Conservation (phyloP, 2,329 filamentous ascomycete genomes). For the Tolypocladium cylindrosporum region DNA sequence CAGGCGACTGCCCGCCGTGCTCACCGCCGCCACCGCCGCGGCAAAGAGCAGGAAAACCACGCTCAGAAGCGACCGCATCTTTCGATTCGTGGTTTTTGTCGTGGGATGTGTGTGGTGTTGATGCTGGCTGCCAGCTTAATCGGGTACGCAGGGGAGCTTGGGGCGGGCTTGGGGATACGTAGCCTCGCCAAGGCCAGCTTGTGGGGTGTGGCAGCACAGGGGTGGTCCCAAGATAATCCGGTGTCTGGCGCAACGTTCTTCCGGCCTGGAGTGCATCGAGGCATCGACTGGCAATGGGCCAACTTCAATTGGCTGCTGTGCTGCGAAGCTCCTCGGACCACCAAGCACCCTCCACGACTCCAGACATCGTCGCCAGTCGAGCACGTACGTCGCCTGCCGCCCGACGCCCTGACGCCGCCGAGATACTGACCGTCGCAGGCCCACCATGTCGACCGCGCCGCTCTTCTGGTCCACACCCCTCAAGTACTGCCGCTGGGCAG, state of each 20-base stretch:
- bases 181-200: slow-evolving; percentile 2
- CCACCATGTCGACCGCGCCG: slow-evolving; percentile 48
- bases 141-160: background rate
- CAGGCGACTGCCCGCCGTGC: slow-evolving; percentile 68
- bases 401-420: background rate
- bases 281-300: background rate
- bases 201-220: background rate
- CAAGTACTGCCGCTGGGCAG: slow-evolving; percentile 79
- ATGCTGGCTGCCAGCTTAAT: background rate
- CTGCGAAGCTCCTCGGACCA: background rate
- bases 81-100: slow-evolving; percentile 3
- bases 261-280: background rate
- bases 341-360: background rate
- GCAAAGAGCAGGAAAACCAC: slow-evolving; percentile 58
- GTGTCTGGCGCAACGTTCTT: background rate
- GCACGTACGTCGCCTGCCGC: background rate
- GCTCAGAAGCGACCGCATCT: slow-evolving; percentile 67
- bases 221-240: background rate
- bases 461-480: slow-evolving; percentile 82
- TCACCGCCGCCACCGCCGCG: slow-evolving; percentile 63
- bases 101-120: background rate
- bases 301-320: background rate
- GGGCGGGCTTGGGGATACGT: slow-evolving; percentile 2
- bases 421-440: background rate
- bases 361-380: background rate